phyloP scores from a whole-genome alignment of 768 basidiomycete genomes.

The Suillus spraguei region DNA sequence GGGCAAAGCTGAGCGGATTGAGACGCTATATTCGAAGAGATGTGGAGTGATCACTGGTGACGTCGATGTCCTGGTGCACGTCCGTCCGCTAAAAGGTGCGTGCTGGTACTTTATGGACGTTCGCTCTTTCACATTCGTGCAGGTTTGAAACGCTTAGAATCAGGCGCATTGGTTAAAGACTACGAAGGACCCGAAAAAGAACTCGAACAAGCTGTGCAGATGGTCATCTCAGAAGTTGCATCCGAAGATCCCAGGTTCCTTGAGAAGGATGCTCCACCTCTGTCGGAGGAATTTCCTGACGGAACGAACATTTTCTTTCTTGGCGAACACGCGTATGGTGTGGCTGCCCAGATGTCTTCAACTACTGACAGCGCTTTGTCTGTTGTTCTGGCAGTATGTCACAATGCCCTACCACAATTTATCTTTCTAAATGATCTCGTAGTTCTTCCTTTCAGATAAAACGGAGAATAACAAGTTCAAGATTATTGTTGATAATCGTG shows the following conservation, averaged over 20 bases:
- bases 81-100: conserved; percentile 88
- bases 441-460: conserved; percentile 90
- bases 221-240: conserved; percentile 75
- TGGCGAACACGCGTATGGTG: conserved; percentile 93
- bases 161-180: conserved; percentile 93
- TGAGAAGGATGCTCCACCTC: conserved; percentile 79
- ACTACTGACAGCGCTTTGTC: conserved; percentile 73
- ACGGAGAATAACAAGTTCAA: conserved; percentile 81
- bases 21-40: conserved; percentile 85
- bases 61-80: conserved; percentile 82
- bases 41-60: conserved; percentile 84
- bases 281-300: conserved; percentile 88
- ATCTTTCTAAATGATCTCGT: conserved; percentile 11
- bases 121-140: background rate
- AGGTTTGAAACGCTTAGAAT: conserved; percentile 91
- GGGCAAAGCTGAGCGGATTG: conserved; percentile 78
- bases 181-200: conserved; percentile 86
- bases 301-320: conserved; percentile 95
- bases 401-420: background rate
- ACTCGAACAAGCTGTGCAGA: conserved; percentile 84
- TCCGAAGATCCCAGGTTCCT: conserved; percentile 89
- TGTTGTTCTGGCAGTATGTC: conserved; percentile 81
- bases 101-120: conserved; percentile 4
- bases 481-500: conserved; percentile 53
- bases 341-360: conserved; percentile 84